Base-by-base conservation (phyloP, 331 rosid species). In the Stylosanthes scabra region DNA sequence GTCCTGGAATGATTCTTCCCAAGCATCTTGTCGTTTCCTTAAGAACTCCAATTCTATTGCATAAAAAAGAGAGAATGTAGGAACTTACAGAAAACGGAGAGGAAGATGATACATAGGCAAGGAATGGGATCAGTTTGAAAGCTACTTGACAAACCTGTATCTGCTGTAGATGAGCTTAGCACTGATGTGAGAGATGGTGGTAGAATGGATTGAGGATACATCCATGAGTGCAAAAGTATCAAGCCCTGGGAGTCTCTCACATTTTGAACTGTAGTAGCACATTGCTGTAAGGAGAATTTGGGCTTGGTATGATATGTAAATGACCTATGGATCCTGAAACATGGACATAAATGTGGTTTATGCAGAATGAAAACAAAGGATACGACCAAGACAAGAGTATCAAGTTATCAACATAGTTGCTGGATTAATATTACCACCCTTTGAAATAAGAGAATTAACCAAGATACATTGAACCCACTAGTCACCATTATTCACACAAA, bases 1-100 rank as follows among this genome's bases (percentile, higher is more conserved):
- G 79, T 88, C 81, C 14, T 83, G 88, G 59, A 95, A 92, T 65
- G 99, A 88, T 56, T 92, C 93, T 79, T 88, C 97, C 99, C 99
- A 95, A 6, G 86, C 84, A 34, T 66, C 66, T 52, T 86, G 98
- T 11, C 99, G 91, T 59, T 82, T 86, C 73, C 82, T 84, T 63
- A 90, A 78, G 78, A 95, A 95, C 47, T 95, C 93, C 87, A 80
- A 65, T 74, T 95, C 99, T 76, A 68, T 91, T 81, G 80, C 82
- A 84, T 47, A 59, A 55, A 76, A 31, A 31, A 31, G 25, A 73
- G 54, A 7, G 47, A 62, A 67, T 68, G 55, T 11, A 11, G 54
- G 57, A 40, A 74, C 57, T 12, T 42, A 3, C 49, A 13, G 39
- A 67, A 68, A 56, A 50, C 25, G 27, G 62, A 69, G 58, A 67